Evolutionary conservation across 768 basidiomycete species (phyloP), one percentile per base, ranked within the genome.

Genomic region (Hypholoma sublateritium): DNA sequence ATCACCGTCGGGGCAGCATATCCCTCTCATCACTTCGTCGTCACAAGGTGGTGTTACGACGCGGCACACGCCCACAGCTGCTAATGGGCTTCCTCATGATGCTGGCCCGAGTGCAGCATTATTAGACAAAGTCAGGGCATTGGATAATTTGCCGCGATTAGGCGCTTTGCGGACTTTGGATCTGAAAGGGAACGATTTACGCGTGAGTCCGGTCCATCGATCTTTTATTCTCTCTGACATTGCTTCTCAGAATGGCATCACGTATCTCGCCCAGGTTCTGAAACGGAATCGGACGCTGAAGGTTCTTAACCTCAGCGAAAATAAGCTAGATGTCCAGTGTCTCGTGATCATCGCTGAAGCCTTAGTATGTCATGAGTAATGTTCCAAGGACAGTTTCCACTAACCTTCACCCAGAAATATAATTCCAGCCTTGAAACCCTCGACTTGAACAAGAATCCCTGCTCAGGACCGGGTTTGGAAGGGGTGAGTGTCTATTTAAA

Each of bases 281-380:
- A 98, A 98, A 68, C 87, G 96, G 36, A 98, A 99, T 71, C 79
- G 95, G 43, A 98, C 96, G 3, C 77, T 98, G 43, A 97, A 96
- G 72, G 88, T 98, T 5, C 79, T 98, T 22, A 98, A 98, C 70
- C 74, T 98, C 50, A 89, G 91, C 65, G 96, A 98, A 69, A 98
- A 98, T 70, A 93, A 90, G 69, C 82, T 99, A 5, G 96, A 96
- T 56, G 82, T 91, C 0, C 75, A 80, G 8, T 92, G 93, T 52
- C 76, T 99, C 9, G 84, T 88, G 2, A 75, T 80, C 0, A 79
- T 99, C 13, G 95, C 94, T 0, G 96, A 99, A 70, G 90, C 95
- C 1, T 70, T 99, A 69, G 94, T 95, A 56, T 63, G 87, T 76
- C 47, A 32, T 49, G 8, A 8, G 19, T 11, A 14, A 36, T 16